Base-by-base conservation (phyloP, 352 stramenopile species). In the Phytophthora megakarya region DNA sequence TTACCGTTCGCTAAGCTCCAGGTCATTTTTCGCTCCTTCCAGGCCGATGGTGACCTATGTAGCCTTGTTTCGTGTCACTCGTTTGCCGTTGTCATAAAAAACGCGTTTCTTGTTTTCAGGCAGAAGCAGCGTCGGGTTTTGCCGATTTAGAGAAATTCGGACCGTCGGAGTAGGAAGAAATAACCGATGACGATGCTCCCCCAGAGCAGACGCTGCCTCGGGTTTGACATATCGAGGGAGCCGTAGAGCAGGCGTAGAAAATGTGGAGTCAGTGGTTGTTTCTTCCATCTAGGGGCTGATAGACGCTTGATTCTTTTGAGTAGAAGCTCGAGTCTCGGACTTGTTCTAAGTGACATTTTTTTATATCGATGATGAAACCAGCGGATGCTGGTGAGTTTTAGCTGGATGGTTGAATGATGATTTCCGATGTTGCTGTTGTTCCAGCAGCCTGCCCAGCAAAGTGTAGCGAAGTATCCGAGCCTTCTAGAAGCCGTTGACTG, bases 11-110 rank as follows among this genome's bases (percentile, higher is more conserved):
- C 47, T 37, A 65, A 1, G 54, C 59, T 0, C 51, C 65, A 73
- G 54, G 22, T 73, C 60, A n/a, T 62, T 77, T 18, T 55, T 72
- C 51, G 53, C 30, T 9, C 61, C 55, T 39, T 63, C 32, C 4
- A 77, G 33, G 15, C 45, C 55, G 7, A 64, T 55, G 3, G 11
- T 45, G 4, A 68, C 59, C 1, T 49, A 33, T 11, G 64, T 70
- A 2, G 63, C 64, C 1, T 3, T 7, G 2, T 13, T 12, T 0
- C 11, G 0, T 23, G 13, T 1, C 0, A 26, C 23, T 28, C 32
- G 55, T 33, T 18, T 50, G 0, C 26, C 45, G 1, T 56, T 22
- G 5, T 6, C 5, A 26, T 64, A 8, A 57, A 56, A 15, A 51
- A 64, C 3, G n/a, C 13, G 39, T 70, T 60, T 2, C 2, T 2